Percentiles rank a stretch among this genome's conserved stretches.
Conservation (phyloP, 352 stramenopile species). For the Phytophthora fragariaefolia region DNA sequence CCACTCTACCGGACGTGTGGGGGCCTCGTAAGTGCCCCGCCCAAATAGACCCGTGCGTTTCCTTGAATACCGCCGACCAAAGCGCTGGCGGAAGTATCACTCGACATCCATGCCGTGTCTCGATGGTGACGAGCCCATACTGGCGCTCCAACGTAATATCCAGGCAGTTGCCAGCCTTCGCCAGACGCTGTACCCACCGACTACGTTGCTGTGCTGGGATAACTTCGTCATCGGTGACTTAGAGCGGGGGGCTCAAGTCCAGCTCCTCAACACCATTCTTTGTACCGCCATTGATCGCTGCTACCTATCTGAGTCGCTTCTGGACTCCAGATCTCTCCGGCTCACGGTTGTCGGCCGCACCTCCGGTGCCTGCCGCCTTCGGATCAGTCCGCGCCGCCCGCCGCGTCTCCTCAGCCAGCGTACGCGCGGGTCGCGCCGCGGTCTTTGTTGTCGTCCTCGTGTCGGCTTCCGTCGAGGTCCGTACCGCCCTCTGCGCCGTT, state of each 20-base stretch:
- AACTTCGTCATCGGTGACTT: neutral
- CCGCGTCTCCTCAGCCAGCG: no score
- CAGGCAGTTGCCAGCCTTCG: neutral
- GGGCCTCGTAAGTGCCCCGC: neutral
- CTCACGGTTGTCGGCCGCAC: no score
- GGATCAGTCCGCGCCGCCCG: no score
- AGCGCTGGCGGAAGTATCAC: neutral
- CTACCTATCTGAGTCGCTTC: no score
- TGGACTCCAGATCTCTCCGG: no score
- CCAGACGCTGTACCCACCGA: neutral
- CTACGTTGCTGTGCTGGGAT: neutral
- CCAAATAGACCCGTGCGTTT: constrained; percentile 3
- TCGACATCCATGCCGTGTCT: neutral
- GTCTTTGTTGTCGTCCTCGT: neutral
- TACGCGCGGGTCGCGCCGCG: no score
- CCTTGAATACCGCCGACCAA: constrained; percentile 2
- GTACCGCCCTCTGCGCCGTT: neutral
- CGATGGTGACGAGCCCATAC: neutral
- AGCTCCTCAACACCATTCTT: no score
- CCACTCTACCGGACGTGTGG: neutral
- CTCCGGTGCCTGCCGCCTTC: no score
- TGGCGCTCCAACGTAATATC: neutral
- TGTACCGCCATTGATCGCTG: no score
- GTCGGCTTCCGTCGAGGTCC: neutral
- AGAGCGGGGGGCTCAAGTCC: neutral